Evolutionary conservation across 257 asterid genomes (phyloP).

Genomic region (Gynochthodes officinalis): DNA sequence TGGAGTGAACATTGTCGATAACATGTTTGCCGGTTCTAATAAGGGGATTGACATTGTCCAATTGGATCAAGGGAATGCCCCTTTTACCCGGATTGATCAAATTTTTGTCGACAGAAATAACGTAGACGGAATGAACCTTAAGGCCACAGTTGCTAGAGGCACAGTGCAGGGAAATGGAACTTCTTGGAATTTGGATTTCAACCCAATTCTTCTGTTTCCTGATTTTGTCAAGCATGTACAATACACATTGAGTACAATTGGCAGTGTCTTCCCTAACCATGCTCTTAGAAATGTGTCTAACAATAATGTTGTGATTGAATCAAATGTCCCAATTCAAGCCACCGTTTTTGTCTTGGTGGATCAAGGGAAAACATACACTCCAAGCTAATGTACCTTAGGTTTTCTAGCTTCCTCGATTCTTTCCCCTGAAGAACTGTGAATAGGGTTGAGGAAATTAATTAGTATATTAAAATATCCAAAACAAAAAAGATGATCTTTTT

Average conservation of each 20-base stretch:
- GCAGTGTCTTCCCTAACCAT: conserved; percentile 45
- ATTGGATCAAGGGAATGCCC: conserved; percentile 40
- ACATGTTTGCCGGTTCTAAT: conserved; percentile 68
- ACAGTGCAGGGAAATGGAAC: conserved; percentile 45
- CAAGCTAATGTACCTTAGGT: background rate
- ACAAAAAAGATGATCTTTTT: background rate
- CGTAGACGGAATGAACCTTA: conserved; percentile 62
- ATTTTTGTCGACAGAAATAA: conserved; percentile 59
- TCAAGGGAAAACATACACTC: conserved; percentile 41
- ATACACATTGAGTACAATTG: conserved; percentile 50
- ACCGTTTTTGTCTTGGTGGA: conserved; percentile 56
- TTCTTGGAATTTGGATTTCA: conserved; percentile 69
- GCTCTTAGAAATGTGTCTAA: conserved; percentile 51
- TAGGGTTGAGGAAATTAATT: conserved; percentile 1
- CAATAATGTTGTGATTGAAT: conserved; percentile 54
- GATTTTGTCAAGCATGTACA: conserved; percentile 49
- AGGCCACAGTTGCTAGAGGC: conserved; percentile 58
- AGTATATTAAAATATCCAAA: background rate
- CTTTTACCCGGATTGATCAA: conserved; percentile 53
- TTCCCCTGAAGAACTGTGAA: conserved; percentile 2
- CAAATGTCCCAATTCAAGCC: conserved; percentile 47
- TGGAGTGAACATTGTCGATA: conserved; percentile 69
- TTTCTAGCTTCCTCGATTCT: background rate
- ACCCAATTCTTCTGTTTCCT: conserved; percentile 59
- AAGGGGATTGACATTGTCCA: conserved; percentile 60